phyloP scores from a whole-genome alignment of 2,329 filamentous ascomycete species.

The Fusarium setosum region DNA sequence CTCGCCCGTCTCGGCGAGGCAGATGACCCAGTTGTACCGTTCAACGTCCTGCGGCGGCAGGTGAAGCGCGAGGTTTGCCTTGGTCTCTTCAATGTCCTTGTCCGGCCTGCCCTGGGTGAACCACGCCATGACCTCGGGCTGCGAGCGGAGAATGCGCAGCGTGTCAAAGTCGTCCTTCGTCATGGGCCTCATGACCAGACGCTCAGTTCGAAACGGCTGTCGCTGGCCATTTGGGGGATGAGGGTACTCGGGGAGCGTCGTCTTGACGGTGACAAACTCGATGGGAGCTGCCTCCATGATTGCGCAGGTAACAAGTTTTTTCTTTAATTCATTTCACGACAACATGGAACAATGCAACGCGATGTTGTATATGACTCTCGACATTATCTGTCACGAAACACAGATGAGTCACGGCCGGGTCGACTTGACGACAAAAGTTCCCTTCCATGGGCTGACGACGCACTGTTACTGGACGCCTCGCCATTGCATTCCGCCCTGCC shows the following conservation, averaged over 20 bases:
- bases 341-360: background rate
- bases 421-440: background rate
- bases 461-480: background rate
- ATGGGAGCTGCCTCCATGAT: constrained; percentile 39
- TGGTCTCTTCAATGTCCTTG: constrained; percentile 56
- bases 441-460: background rate
- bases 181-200: constrained; percentile 66
- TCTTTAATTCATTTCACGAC: background rate
- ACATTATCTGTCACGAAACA: background rate
- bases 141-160: constrained; percentile 63
- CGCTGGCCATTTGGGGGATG: constrained; percentile 55
- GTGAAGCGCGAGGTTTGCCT: constrained; percentile 51
- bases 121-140: constrained; percentile 73
- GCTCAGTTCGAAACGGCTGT: constrained; percentile 58
- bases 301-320: constrained; percentile 6
- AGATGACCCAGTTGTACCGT: constrained; percentile 69
- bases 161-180: constrained; percentile 60
- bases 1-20: constrained; percentile 57
- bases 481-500: background rate
- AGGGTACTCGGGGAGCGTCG: constrained; percentile 57
- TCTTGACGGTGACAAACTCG: constrained; percentile 57
- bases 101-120: constrained; percentile 58
- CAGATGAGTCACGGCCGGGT: background rate
- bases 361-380: too few relatives aligned
- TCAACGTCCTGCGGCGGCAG: constrained; percentile 61